Conservation (phyloP, 176 grass and related monocot species). For the Zea mays region DNA sequence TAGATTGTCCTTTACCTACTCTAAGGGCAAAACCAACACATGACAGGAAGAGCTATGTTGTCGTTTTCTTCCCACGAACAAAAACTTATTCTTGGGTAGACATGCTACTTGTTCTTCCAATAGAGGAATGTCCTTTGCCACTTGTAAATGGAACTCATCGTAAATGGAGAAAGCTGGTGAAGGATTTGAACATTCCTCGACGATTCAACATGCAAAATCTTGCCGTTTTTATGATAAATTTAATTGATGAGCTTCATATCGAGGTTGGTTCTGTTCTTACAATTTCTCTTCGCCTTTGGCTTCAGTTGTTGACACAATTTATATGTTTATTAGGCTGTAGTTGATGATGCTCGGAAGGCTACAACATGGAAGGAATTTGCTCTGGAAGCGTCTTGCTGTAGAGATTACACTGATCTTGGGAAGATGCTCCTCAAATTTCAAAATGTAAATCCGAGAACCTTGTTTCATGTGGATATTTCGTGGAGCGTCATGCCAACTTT, state of each 20-base stretch:
- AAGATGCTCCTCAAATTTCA: constrained; percentile 89
- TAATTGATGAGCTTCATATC: constrained; percentile 76
- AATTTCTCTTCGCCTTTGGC: constrained; percentile 12
- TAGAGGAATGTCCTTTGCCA: constrained; percentile 66
- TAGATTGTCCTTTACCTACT: constrained; percentile 75
- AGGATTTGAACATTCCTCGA: constrained; percentile 67
- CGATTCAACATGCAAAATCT: constrained; percentile 81
- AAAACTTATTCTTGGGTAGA: constrained; percentile 92
- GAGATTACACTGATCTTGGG: constrained; percentile 83
- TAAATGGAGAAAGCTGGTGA: constrained; percentile 91
- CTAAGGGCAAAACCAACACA: constrained; percentile 88
- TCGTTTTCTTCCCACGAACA: constrained; percentile 90
- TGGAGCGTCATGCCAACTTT: neutral
- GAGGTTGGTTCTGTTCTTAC: constrained; percentile 49
- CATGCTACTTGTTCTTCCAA: constrained; percentile 77
- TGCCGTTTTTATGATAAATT: constrained; percentile 78
- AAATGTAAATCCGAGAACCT: constrained; percentile 60
- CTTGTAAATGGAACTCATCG: constrained; percentile 82
- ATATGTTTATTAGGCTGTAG: constrained; percentile 62
- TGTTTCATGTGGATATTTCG: constrained; percentile 29
- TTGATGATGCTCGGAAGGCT: constrained; percentile 75
- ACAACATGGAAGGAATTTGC: constrained; percentile 83
- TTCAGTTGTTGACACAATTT: constrained; percentile 27
- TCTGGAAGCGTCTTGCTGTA: constrained; percentile 70
- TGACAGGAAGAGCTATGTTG: constrained; percentile 81